Base-by-base conservation (phyloP, 2,329 filamentous ascomycete genomes). In the Aspergillus viridinutans region DNA sequence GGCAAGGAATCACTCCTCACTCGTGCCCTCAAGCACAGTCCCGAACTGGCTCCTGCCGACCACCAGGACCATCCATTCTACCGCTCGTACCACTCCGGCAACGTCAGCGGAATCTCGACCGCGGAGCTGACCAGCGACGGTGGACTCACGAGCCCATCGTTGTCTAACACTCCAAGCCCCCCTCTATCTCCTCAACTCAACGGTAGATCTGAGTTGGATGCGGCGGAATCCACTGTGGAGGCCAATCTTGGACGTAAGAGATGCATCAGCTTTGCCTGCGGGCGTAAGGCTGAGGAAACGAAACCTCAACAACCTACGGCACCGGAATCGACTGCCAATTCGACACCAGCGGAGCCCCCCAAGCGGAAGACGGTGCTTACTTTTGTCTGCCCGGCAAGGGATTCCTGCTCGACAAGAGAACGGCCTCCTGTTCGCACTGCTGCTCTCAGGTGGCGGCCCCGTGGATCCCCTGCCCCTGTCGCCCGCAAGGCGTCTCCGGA, bases 71-170 rank as follows among this genome's bases (percentile, higher is more conserved):
- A 82, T 71, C 61, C 75, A 85, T 58, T 93, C 89, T 58, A 86
- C 88, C 66, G 65, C 49, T 71, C 71, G 40, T 75, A 74, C 56
- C 69, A 68, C 20, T 88, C 87, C 71, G 95, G 90, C 79, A 93
- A 88, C 69, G 79, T 86, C 64, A 96, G 92, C 76, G 77, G 88
- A 58, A 83, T 90, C 49, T 96, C 92, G 1, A 95, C 91, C 3
- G 90, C 90, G 40, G 93, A 97, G 63, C 81, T 97, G 56, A 97
- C 92, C n/a, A 97, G 92, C 74, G 94, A 97, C 68, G 94, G 90
- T 57, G 92, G 90, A 58, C 78, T 95, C 58, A 96, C 92, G 20
- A 97, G 91, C 67, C 92, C 93, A 45, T 89, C 90, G n/a, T 83
- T 91, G 55, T 90, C 90, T 38, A 91, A 85, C 72, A 93, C 91